Evolutionary conservation across 352 stramenopile species (phyloP).

Genomic region (Phytopythium kandeliae): DNA sequence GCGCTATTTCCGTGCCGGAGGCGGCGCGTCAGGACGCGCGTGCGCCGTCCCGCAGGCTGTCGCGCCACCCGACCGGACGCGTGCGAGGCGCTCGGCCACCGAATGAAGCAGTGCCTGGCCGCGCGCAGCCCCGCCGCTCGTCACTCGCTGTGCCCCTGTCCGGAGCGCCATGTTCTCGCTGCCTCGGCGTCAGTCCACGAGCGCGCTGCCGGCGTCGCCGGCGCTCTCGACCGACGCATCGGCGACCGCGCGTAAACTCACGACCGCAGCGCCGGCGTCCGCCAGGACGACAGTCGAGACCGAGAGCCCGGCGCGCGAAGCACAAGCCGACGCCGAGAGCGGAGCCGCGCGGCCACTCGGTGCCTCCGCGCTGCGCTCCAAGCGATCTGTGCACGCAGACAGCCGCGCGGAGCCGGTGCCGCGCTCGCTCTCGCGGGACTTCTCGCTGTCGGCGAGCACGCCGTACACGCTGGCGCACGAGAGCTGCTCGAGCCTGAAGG

Average conservation of each 20-base stretch:
- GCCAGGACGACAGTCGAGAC: neutral
- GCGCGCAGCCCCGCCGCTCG: neutral
- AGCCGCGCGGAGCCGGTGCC: conserved; percentile 10
- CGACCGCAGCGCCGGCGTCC: conserved; percentile 14
- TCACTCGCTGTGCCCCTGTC: neutral
- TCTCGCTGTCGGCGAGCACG: conserved; percentile 39
- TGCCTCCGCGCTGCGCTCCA: conserved; percentile 17
- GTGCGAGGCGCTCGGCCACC: neutral
- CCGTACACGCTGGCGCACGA: conserved; percentile 40
- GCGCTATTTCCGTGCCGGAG: neutral
- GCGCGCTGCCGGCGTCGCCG: conserved; percentile 13
- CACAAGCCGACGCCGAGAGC: neutral
- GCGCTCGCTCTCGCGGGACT: conserved; percentile 50
- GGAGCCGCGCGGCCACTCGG: neutral
- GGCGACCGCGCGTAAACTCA: conserved; percentile 1
- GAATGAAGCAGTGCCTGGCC: conserved; percentile 2
- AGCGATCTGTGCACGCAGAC: conserved; percentile 21
- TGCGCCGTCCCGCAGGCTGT: neutral
- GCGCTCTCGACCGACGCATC: neutral
- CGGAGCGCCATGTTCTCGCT: conserved; percentile 25
- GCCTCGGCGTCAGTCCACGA: conserved; percentile 37
- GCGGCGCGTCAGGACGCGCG: neutral
- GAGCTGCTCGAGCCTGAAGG: conserved; percentile 68
- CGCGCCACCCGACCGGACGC: neutral
- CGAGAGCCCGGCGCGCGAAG: neutral